Evolutionary conservation across 2,329 filamentous ascomycete genomes (phyloP), one percentile per base, ranked within the genome.

Genomic region (Colletotrichum sp.): DNA sequence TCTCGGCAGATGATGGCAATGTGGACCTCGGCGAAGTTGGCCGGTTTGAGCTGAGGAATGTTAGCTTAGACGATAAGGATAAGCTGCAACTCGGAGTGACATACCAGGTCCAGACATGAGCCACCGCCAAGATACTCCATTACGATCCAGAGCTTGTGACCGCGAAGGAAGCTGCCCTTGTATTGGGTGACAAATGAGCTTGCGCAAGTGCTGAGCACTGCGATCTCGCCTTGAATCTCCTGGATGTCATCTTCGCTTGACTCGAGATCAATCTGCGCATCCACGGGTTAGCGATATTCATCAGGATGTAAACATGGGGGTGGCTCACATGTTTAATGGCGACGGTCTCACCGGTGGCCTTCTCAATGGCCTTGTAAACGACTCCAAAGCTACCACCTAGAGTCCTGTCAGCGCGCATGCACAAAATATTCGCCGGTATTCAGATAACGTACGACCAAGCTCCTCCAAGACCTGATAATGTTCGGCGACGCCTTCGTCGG

Each of bases 121-220:
- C 97, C 97, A 78, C 97, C 97, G 8, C 97, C 97, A 13, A 99
- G 88, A 82, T 94, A 99, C 85, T 99, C 97, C 97, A 99, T 99
- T 75, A 99, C 95, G 82, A 99, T 99, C 97, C 97, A 99, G 88
- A 99, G 88, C 87, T 99, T 99, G 84, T 96, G 95, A 30, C 97
- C 97, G 80, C 95, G 93, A n/a, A 99, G 91, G 84, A 99, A 99
- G 83, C 96, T 98, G 26, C 95, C 95, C 84, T 96, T 98, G 89
- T 99, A 99, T 83, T 98, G 95, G 18, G 97, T 99, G 80, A 99
- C 96, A 85, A 94, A 98, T 64, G 95, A 94, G 83, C 96, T 98
- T 79, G 95, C 94, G 88, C 97, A 99, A 69, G 97, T 98, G 86
- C 96, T 97, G 77, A 99, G 90, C 39, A 99, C 94, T 4, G 95